Evolutionary conservation across 306 rosid species (phyloP).

Genomic region (Bauhinia variegata): DNA sequence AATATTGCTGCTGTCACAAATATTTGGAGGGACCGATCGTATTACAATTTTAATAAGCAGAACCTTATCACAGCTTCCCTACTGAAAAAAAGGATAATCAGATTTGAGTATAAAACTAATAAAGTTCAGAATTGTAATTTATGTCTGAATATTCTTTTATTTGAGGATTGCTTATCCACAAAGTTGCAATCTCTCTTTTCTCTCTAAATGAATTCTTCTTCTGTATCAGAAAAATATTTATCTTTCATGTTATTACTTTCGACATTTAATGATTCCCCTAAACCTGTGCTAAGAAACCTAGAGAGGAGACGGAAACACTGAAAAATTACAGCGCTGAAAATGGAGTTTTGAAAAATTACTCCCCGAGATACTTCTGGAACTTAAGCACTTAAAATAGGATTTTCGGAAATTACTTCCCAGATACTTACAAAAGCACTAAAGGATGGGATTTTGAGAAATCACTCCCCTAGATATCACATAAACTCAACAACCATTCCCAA

Average conservation of each 20-base stretch:
- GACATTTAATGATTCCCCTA: constrained; percentile 8
- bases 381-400: no score
- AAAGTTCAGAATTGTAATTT: background rate
- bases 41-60: background rate
- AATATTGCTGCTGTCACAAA: background rate
- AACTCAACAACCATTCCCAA: background rate
- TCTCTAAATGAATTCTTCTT: background rate
- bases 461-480: background rate
- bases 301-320: background rate
- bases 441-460: background rate
- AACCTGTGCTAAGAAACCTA: background rate
- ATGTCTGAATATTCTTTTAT: background rate
- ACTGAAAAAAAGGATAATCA: background rate
- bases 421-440: background rate
- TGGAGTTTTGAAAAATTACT: background rate
- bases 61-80: background rate
- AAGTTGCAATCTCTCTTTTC: background rate
- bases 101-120: background rate
- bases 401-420: no score
- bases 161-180: background rate
- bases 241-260: constrained; percentile 3
- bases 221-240: background rate
- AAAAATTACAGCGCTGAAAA: no score
- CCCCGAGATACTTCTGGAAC: background rate
- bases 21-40: background rate